These are phyloP conservation scores for Trichodelitschia bisporula DNA, from an alignment of 495 filamentous ascomycete species.

Conservation along the genomic window DNA sequence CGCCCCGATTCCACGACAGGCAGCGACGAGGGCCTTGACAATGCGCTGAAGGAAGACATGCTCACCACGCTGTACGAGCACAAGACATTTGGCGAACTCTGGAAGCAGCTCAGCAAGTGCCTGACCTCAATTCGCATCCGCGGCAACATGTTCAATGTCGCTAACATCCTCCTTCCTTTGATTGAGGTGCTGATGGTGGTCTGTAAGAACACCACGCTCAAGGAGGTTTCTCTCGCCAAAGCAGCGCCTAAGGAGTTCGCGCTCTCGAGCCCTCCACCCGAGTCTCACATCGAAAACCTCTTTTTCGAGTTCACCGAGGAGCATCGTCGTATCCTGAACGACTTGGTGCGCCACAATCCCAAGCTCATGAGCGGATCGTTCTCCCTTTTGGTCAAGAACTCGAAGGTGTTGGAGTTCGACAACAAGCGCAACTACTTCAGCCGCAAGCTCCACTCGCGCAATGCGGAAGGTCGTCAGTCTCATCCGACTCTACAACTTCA, in stretches of 20 bases:
- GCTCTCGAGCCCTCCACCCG: constrained; percentile 51
- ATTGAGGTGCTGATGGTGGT: constrained; percentile 98
- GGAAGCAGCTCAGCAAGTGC: constrained; percentile 86
- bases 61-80: constrained; percentile 74
- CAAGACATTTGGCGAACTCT: constrained; percentile 66
- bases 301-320: constrained; percentile 99
- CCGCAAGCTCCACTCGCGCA: constrained; percentile 63
- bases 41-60: constrained; percentile 48
- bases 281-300: constrained; percentile 59
- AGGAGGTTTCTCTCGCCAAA: constrained; percentile 34
- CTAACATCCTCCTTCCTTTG: constrained; percentile 76
- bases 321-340: constrained; percentile 93
- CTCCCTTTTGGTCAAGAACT: constrained; percentile 87
- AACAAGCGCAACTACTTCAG: constrained; percentile 99
- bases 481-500: constrained; percentile 65
- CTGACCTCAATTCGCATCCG: constrained; percentile 67
- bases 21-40: constrained; percentile 5
- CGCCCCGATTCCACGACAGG: constrained; percentile 18
- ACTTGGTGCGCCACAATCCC: constrained; percentile 86
- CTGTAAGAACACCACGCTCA: constrained; percentile 82
- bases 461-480: constrained; percentile 33
- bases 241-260: constrained; percentile 22
- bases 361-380: constrained; percentile 97
- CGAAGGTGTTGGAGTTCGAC: constrained; percentile 95
- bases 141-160: constrained; percentile 87